Evolutionary conservation across 371 early-diverging fungal species (phyloP).

Genomic region (Smittium culicis): DNA sequence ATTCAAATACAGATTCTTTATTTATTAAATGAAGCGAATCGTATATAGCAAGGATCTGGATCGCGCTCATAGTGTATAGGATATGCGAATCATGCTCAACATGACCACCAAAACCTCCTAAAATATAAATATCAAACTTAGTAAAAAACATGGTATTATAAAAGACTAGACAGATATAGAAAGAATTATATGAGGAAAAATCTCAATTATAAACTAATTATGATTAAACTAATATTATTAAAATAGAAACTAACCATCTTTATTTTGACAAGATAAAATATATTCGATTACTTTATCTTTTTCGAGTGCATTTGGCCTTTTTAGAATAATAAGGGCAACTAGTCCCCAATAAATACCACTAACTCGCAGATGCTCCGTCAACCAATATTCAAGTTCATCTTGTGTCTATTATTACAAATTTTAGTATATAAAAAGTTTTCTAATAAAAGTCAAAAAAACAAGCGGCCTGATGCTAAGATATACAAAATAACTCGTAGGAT

Average conservation of each 20-base stretch:
- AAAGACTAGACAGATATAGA: neutral
- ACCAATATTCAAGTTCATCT: slow-evolving; percentile 83
- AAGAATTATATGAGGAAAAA: neutral
- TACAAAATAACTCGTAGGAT: no score
- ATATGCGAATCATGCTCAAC: slow-evolving; percentile 82
- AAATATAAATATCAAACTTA: neutral
- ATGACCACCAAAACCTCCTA: slow-evolving; percentile 89
- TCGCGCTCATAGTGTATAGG: slow-evolving; percentile 81
- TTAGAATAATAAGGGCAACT: slow-evolving; percentile 65
- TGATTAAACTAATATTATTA: neutral
- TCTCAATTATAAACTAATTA: slow-evolving; percentile 11
- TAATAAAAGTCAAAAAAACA: no score
- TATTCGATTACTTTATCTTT: slow-evolving; percentile 58
- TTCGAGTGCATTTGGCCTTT: slow-evolving; percentile 50
- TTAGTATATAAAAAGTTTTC: neutral
- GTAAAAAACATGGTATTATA: neutral
- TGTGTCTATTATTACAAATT: slow-evolving; percentile 18
- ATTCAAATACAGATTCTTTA: slow-evolving; percentile 46
- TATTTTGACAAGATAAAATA: slow-evolving; percentile 61
- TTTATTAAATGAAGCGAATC: slow-evolving; percentile 66
- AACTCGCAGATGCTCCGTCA: slow-evolving; percentile 78
- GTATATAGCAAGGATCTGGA: slow-evolving; percentile 79
- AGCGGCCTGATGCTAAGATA: no score
- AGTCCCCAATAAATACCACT: slow-evolving; percentile 92
- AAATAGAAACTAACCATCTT: slow-evolving; percentile 32